Conservation (phyloP, 2,329 filamentous ascomycete species). For the Nemania bipapillata region DNA sequence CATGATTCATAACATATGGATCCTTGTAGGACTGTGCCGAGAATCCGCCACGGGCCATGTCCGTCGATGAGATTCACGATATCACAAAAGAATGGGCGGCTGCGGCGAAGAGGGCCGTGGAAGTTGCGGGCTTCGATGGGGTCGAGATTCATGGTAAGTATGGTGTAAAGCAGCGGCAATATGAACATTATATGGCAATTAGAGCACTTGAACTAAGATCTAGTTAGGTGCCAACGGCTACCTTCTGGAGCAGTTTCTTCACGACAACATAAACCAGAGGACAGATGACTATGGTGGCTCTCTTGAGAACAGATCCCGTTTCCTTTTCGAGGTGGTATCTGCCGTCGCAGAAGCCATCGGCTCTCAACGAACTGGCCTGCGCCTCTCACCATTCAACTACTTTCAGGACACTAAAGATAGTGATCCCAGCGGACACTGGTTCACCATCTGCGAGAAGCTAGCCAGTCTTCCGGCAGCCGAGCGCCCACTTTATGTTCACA, state of each 20-base stretch:
- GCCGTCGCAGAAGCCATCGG: slow-evolving; percentile 44
- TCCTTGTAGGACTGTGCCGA: slow-evolving; percentile 39
- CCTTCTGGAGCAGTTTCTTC: slow-evolving; percentile 67
- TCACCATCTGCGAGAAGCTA: slow-evolving; percentile 52
- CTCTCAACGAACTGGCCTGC: slow-evolving; percentile 42
- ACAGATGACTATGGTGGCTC: slow-evolving; percentile 47
- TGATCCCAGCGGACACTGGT: slow-evolving; percentile 50
- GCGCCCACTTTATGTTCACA: slow-evolving; percentile 59
- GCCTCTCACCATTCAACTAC: slow-evolving; percentile 45
- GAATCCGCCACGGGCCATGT: slow-evolving; percentile 68
- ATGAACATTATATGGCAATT: neutral
- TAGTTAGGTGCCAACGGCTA: slow-evolving; percentile 62
- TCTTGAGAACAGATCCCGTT: slow-evolving; percentile 44
- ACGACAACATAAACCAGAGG: slow-evolving; percentile 46
- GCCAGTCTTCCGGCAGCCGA: slow-evolving; percentile 50
- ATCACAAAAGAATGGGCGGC: slow-evolving; percentile 70
- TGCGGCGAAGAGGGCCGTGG: slow-evolving; percentile 65
- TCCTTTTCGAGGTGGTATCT: slow-evolving; percentile 43
- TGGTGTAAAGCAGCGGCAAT: neutral
- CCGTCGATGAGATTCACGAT: slow-evolving; percentile 70
- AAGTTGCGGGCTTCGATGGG: slow-evolving; percentile 69
- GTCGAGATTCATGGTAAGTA: slow-evolving; percentile 59
- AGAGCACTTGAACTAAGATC: neutral
- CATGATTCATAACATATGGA: neutral
- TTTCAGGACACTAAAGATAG: slow-evolving; percentile 47